Base-by-base conservation (phyloP, 345 rosid genomes). In the Eucalyptus erythrocorys region DNA sequence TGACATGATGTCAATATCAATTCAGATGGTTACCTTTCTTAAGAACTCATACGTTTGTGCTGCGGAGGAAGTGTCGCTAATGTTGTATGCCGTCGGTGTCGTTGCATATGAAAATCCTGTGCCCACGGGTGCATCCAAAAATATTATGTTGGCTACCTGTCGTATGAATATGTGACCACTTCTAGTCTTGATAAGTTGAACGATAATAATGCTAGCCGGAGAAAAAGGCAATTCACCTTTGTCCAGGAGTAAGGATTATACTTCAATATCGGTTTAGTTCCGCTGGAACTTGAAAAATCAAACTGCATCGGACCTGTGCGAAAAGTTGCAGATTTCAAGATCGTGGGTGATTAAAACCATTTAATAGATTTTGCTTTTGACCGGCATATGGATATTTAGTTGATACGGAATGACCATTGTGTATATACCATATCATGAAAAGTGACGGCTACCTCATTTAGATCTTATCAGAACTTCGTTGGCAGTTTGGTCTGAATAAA, bases 211-310 rank as follows among this genome's bases (percentile, higher is more conserved):
- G 49, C 26, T 43, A 84, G 13, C 34, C 1, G 14, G 8, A 43
- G 11, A 48, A 5, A 17, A 55, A n/a, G 8, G 61, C 10, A 8
- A 26, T 24, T 53, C 27, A 90, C 94, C 91, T 91, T 88, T 55
- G 94, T 91, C 93, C 92, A 90, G 13, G 92, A 89, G 57, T 91
- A 81, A 14, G 91, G 90, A 30, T 90, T 92, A n/a, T 81, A 51
- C 32, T 26, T 4, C 13, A 92, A 61, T 13, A 64, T 37, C 5
- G 94, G 91, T 55, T 26, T 87, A 66, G 17, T 87, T 5, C 88
- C 89, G 8, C 59, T 86, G 47, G 89, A 87, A 42, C 86, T 89
- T 21, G 88, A 42, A 42, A 85, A 89, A 59, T 92, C 90, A 49
- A 92, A 91, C 22, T 15, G 27, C 30, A 92, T 4, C 21, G 94